Conservation (phyloP, 768 basidiomycete genomes). For the Hygrophoropsis aurantiaca region DNA sequence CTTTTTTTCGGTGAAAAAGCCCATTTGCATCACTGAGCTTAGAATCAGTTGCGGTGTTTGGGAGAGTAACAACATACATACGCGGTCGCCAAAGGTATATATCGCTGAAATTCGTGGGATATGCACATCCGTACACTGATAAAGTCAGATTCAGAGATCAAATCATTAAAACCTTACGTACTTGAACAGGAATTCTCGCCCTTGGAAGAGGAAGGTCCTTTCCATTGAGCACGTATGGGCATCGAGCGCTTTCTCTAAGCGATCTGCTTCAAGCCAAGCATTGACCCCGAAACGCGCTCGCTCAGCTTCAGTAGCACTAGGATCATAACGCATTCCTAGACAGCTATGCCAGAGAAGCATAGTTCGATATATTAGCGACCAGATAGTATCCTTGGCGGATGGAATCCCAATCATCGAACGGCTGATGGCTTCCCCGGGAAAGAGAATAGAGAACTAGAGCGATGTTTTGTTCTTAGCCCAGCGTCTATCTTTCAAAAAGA, state of each 20-base stretch:
- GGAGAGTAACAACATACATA: conserved; percentile 30
- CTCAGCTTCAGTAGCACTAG: conserved; percentile 42
- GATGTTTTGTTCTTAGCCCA: neutral
- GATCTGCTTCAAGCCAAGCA: conserved; percentile 71
- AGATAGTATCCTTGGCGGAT: conserved; percentile 64
- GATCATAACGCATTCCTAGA: conserved; percentile 52
- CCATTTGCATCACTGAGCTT: conserved; percentile 42
- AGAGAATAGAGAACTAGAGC: conserved; percentile 65
- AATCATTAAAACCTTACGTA: conserved; percentile 33
- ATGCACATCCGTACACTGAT: conserved; percentile 68
- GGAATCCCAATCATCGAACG: conserved; percentile 25
- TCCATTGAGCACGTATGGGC: conserved; percentile 68
- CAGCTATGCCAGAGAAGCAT: conserved; percentile 77
- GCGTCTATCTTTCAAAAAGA: conserved; percentile 2
- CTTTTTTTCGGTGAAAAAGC: conserved; percentile 53
- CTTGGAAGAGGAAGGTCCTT: conserved; percentile 65
- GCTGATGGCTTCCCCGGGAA: conserved; percentile 66
- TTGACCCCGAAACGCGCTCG: conserved; percentile 63
- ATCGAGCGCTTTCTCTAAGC: conserved; percentile 61
- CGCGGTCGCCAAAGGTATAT: conserved; percentile 58
- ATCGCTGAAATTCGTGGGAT: conserved; percentile 66
- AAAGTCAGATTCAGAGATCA: neutral
- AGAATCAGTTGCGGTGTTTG: conserved; percentile 1
- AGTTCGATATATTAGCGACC: conserved; percentile 71
- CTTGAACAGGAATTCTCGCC: conserved; percentile 78